Evolutionary conservation across 164 flowering plant species (phyloP), one percentile per base, ranked within the genome.

Genomic region (Tinospora cordifolia): DNA sequence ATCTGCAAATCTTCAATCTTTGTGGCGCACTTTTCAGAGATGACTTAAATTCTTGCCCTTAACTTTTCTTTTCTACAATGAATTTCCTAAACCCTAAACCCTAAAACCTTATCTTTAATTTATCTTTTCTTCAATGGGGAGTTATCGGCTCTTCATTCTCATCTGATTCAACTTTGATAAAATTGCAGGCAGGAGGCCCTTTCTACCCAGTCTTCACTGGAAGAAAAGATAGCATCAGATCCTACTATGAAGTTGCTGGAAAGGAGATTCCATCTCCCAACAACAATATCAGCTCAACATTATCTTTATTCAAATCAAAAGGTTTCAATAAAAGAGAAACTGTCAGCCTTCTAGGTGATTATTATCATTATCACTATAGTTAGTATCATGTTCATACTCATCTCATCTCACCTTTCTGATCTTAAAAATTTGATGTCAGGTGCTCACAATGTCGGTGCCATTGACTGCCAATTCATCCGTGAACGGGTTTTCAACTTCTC

Each of bases 101-200:
- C 36, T 30, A 30, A 30, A 4, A 1, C 4, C 47, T 44, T 2
- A 44, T 14, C 14, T 14, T 11, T 10, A 8, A 15, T n/a, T 64
- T 38, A 7, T 1, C 21, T 15, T 41, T 44, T 40, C 25, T 66
- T 66, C 6, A 22, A 30, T 66, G 27, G n/a, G n/a, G n/a, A 58
- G 4, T 30, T 30, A 30, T 4, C 4, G 4, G 22, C 19, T 63
- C 34, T 0, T 34, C n/a, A 30, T 30, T 15, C 40, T 30, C 36
- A 30, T 63, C 17, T 44, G 47, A 44, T 44, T 11, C 14, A 44
- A 10, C 12, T 44, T 14, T 44, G 14, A 44, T 63, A 44, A 63
- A 63, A 34, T 15, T 17, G 46, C 74, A 84, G 87, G 78, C 79
- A 65, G 86, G 85, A 72, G 85, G 88, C n/a, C 88, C 86, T 40